Conservation (phyloP, 2,329 filamentous ascomycete species). For the Venturia oleaginea region DNA sequence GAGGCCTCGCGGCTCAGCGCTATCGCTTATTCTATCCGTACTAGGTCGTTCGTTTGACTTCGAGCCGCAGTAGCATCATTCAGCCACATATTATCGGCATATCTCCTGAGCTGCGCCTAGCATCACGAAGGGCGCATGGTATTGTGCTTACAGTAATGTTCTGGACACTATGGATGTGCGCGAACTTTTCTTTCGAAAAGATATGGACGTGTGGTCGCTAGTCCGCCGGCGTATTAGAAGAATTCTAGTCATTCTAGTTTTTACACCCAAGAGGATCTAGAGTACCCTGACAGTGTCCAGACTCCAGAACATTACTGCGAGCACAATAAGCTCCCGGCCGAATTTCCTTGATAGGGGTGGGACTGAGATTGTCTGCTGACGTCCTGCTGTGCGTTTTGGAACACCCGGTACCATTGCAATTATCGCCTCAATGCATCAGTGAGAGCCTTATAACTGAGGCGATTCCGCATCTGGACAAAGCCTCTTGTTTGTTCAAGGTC, state of each 20-base stretch:
- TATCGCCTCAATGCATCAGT: neutral
- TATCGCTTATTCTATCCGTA: no score
- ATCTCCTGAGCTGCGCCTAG: neutral
- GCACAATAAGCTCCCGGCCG: neutral
- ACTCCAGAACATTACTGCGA: no score
- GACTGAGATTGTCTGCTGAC: neutral
- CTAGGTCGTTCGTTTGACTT: neutral
- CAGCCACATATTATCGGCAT: neutral
- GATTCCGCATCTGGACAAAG: neutral
- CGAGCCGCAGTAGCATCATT: neutral
- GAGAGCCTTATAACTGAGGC: neutral
- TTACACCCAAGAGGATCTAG: no score
- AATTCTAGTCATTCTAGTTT: no score
- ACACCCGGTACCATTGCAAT: neutral
- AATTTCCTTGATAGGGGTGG: neutral
- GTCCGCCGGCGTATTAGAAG: no score
- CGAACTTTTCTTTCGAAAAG: no score
- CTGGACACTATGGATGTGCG: no score
- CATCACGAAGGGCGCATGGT: no score
- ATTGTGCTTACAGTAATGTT: no score
- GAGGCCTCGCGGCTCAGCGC: constrained; percentile 1
- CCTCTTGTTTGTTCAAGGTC: neutral
- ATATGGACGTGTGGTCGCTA: no score
- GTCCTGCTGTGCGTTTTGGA: neutral
- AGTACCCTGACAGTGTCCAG: no score